A percentile compares a stretch with the other conserved stretches of the same genome.
These are phyloP conservation scores for Epichloe bromicola DNA, from an alignment of 2,329 filamentous ascomycete species.

Conservation along the genomic window DNA sequence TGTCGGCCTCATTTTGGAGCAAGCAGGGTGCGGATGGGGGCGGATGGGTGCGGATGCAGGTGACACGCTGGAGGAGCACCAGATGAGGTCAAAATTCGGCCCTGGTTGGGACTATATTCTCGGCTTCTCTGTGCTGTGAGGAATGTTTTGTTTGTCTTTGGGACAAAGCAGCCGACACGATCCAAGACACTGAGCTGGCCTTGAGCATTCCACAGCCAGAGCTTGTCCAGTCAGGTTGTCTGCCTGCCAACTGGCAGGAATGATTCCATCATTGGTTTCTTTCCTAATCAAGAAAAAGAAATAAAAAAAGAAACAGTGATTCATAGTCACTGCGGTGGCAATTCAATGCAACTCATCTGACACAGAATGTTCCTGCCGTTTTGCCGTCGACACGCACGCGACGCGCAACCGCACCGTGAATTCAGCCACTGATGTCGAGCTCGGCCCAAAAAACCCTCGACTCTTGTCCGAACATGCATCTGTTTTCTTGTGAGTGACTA, in stretches of 20 bases:
- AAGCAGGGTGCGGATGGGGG: background rate
- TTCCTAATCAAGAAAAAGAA: background rate
- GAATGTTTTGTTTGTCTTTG: background rate
- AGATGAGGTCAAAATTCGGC: background rate
- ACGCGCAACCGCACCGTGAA: no score
- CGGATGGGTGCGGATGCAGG: background rate
- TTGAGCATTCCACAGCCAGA: background rate
- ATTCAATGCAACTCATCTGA: no score
- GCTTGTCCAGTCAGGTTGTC: background rate
- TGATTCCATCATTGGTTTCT: no score
- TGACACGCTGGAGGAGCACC: background rate
- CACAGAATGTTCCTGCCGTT: no score
- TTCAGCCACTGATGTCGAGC: no score
- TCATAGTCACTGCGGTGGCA: no score
- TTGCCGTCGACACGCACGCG: no score
- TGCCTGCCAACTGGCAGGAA: no score
- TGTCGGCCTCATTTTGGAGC: conserved; percentile 1
- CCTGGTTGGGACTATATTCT: background rate
- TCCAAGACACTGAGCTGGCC: background rate
- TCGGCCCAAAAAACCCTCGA: no score
- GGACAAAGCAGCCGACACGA: background rate
- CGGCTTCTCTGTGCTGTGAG: background rate
- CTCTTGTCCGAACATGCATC: no score
- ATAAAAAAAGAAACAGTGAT: background rate
- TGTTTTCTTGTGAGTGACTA: background rate